Evolutionary conservation across 2,329 filamentous ascomycete species (phyloP), one percentile per base, ranked within the genome.

Genomic region (Colletotrichum filicis): DNA sequence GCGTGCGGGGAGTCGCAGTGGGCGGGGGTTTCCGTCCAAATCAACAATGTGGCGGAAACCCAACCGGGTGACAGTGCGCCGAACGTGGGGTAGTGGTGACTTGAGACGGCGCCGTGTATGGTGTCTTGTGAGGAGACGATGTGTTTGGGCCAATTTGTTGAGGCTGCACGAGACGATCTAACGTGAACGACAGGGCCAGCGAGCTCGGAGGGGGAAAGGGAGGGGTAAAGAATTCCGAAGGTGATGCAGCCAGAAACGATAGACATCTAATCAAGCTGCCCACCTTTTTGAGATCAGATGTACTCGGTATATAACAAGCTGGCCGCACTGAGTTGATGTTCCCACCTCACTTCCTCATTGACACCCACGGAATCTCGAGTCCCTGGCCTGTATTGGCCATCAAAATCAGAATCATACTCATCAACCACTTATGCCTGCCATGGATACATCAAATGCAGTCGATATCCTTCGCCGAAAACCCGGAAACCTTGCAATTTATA

Each of bases 401-500:
- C 19, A 5, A 22, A 4, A 9, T 11, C 12, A 22, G 4, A 22
- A 7, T n/a, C 14, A 42, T 19, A 42, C 14, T 8, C 37, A 42
- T 19, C 37, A 42, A 42, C 16, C 22, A 19, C 24, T 52, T 6
- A 30, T 32, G 11, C 11, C 37, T 19, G n/a, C n/a, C 6, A 71
- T 67, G 63, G 26, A 32, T 5, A 49, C 60, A 9, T 61, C 68
- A 42, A 60, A 24, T 14, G 56, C n/a, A 12, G 35, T 56, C 24
- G 68, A 71, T 16, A 26, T 67, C 57, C 49, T 71, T n/a, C 46
- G 46, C 24, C 64, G 68, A 58, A 79, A 74, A 58, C 72, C 74
- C 19, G 59, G 67, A 56, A 93, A 93, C 81, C 91, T 93, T 76
- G 92, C 91, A 75, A 90, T 93, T 73, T 93, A 89, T 85, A 93